A percentile compares a stretch with the other conserved stretches of the same genome.
phyloP scores from a whole-genome alignment of 805 yeast species.

The Kodamaea neixiangensis region DNA sequence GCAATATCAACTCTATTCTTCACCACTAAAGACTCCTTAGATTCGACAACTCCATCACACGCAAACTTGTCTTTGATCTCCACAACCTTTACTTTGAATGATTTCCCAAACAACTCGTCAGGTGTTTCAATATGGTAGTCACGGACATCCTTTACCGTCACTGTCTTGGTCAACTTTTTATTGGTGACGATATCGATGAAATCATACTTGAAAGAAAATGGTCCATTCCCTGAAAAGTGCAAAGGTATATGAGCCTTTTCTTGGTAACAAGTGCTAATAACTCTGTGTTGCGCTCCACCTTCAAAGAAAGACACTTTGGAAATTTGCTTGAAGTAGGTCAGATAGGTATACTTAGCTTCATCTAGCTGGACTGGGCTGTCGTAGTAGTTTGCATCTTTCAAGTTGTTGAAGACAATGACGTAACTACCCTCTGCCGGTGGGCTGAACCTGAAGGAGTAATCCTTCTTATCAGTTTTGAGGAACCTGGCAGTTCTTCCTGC shows the following conservation, averaged over 20 bases:
- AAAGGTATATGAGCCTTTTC: conserved; percentile 48
- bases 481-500: conserved; percentile 29
- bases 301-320: conserved; percentile 46
- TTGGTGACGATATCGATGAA: conserved; percentile 48
- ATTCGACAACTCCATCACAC: conserved; percentile 72
- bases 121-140: conserved; percentile 54
- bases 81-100: conserved; percentile 62
- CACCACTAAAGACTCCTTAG: conserved; percentile 55
- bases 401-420: conserved; percentile 64
- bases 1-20: conserved; percentile 74
- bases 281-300: conserved; percentile 16
- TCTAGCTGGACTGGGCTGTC: conserved; percentile 37
- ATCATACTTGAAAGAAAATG: conserved; percentile 71
- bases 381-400: conserved; percentile 64
- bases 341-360: conserved; percentile 52
- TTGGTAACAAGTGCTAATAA: conserved; percentile 32
- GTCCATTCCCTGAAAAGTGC: conserved; percentile 73
- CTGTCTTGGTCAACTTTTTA: conserved; percentile 23
- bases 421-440: conserved; percentile 85
- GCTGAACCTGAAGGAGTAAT: conserved; percentile 54
- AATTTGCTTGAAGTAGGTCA: conserved; percentile 70
- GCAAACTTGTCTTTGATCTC: conserved; percentile 74
- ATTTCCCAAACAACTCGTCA: conserved; percentile 64
- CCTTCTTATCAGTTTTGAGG: conserved; percentile 27
- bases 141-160: conserved; percentile 39